Conservation (phyloP, 352 stramenopile genomes). For the Phytophthora pistaciae region DNA sequence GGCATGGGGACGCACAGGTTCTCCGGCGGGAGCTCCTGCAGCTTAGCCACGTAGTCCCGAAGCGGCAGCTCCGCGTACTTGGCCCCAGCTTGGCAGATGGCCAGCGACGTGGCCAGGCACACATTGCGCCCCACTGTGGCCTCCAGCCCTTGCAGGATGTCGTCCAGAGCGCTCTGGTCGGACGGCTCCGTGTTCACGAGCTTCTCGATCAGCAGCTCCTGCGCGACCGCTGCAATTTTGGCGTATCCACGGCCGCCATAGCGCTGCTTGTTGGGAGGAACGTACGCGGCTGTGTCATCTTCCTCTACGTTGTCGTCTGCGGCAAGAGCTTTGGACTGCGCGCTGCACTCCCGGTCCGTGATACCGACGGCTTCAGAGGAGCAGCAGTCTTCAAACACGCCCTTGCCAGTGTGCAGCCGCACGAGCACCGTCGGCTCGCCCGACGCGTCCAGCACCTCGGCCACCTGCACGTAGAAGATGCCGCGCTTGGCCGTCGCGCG, state of each 20-base stretch:
- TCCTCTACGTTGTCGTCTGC: neutral
- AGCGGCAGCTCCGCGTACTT: slow-evolving; percentile 65
- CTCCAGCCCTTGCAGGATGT: slow-evolving; percentile 47
- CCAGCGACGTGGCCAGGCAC: slow-evolving; percentile 67
- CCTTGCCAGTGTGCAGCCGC: slow-evolving; percentile 72
- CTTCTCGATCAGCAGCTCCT: slow-evolving; percentile 49
- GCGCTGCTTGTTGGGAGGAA: slow-evolving; percentile 48
- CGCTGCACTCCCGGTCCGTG: slow-evolving; percentile 34
- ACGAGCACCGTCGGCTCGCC: slow-evolving; percentile 59
- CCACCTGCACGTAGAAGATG: slow-evolving; percentile 74
- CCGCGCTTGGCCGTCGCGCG: slow-evolving; percentile 70
- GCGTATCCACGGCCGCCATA: slow-evolving; percentile 50
- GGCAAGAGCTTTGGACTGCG: slow-evolving; percentile 5
- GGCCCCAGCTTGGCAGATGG: slow-evolving; percentile 68
- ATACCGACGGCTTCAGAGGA: slow-evolving; percentile 44
- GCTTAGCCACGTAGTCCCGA: slow-evolving; percentile 58
- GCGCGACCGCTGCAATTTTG: slow-evolving; percentile 41
- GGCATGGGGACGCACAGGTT: slow-evolving; percentile 73
- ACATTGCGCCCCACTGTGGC: slow-evolving; percentile 61
- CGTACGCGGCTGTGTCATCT: neutral
- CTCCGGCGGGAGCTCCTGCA: slow-evolving; percentile 56
- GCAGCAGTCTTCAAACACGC: slow-evolving; percentile 66
- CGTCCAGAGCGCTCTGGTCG: slow-evolving; percentile 57
- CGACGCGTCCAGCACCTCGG: slow-evolving; percentile 54
- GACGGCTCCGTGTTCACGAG: slow-evolving; percentile 54